Evolutionary conservation across 306 rosid species (phyloP).

Genomic region (Malus orientalis): DNA sequence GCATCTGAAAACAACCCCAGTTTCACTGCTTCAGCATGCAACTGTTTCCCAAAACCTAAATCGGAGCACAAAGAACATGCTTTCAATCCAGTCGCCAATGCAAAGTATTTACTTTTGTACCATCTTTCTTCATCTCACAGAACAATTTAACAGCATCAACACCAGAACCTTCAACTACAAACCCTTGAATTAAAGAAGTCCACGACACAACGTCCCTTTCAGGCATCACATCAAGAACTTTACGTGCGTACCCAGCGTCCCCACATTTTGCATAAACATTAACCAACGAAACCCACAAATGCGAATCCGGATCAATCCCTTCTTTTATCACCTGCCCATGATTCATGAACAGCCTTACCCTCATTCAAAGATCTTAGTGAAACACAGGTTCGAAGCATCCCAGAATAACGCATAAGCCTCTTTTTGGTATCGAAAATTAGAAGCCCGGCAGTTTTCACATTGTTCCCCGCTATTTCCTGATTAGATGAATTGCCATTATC

Average conservation of each 20-base stretch:
- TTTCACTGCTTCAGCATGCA: constrained; percentile 37
- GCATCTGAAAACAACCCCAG: constrained; percentile 17
- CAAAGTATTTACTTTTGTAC: constrained; percentile 28
- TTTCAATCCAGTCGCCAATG: constrained; percentile 32
- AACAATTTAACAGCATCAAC: constrained; percentile 11
- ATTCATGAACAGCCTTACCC: constrained; percentile 23
- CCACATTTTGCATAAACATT: constrained; percentile 36
- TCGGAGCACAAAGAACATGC: constrained; percentile 25
- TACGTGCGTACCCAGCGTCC: constrained; percentile 10
- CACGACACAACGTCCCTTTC: constrained; percentile 36
- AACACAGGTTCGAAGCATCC: constrained; percentile 21
- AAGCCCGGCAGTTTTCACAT: neutral
- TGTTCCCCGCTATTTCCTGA: constrained; percentile 4
- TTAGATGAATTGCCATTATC: neutral
- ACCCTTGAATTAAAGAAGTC: constrained; percentile 33
- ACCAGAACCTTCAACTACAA: constrained; percentile 19
- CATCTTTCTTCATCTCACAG: constrained; percentile 36
- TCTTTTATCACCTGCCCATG: constrained; percentile 22
- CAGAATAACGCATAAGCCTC: constrained; percentile 24
- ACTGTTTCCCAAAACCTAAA: constrained; percentile 29
- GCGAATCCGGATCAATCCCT: constrained; percentile 26
- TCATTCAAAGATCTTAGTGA: constrained; percentile 20
- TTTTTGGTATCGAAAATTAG: neutral
- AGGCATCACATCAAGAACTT: constrained; percentile 36
- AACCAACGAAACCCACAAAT: constrained; percentile 36